phyloP scores from a whole-genome alignment of 1,284 basidiomycete genomes.

The Boletus mariae region DNA sequence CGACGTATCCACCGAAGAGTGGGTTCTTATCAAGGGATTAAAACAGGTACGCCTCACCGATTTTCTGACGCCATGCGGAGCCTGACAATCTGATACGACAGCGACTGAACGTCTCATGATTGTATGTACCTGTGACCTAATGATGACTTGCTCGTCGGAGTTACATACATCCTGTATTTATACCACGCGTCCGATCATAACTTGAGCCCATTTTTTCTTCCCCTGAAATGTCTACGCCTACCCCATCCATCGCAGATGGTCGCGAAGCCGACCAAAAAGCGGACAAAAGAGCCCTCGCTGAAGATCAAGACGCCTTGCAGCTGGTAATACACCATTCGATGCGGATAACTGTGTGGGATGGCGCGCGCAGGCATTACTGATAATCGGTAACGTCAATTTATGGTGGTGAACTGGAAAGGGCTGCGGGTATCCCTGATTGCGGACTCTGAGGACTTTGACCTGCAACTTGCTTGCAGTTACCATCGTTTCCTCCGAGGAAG shows the following conservation, averaged over 20 bases:
- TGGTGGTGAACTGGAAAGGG: constrained; percentile 68
- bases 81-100: constrained; percentile 9
- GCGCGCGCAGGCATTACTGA: constrained; percentile 29
- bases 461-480: constrained; percentile 11
- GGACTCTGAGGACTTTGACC: constrained; percentile 20
- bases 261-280: constrained; percentile 7
- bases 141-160: constrained; percentile 16
- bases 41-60: constrained; percentile 65
- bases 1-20: constrained; percentile 90
- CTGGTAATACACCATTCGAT: constrained; percentile 48
- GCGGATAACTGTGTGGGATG: constrained; percentile 30
- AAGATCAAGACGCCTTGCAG: constrained; percentile 56
- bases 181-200: constrained; percentile 19
- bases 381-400: constrained; percentile 70
- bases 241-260: constrained; percentile 7
- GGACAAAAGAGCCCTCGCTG: constrained; percentile 9
- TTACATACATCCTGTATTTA: constrained; percentile 32
- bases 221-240: constrained; percentile 19
- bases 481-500: constrained; percentile 19
- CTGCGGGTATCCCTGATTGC: constrained; percentile 78
- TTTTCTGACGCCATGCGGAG: not conserved
- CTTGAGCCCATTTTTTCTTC: not conserved
- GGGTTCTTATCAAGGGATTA: constrained; percentile 89
- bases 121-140: not conserved
- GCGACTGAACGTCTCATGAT: constrained; percentile 49